phyloP scores from a whole-genome alignment of 352 stramenopile species.

The Phytopythium delawarense region DNA sequence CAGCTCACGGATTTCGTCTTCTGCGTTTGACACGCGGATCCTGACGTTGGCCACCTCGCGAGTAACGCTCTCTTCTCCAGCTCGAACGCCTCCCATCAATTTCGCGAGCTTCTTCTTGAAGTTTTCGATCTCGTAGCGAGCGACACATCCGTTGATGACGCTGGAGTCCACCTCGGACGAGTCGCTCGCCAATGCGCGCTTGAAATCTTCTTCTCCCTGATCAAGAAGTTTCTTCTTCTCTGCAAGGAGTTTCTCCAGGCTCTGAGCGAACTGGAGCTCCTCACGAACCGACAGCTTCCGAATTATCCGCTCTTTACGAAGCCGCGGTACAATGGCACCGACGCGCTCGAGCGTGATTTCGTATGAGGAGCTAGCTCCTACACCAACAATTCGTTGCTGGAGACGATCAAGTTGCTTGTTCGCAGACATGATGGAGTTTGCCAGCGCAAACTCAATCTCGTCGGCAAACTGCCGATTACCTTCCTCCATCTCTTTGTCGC shows the following conservation, averaged over 20 bases:
- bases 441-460: constrained; percentile 60
- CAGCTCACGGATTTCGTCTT: constrained; percentile 64
- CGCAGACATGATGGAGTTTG: constrained; percentile 39
- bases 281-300: constrained; percentile 52
- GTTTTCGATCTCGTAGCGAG: constrained; percentile 66
- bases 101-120: constrained; percentile 77
- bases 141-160: constrained; percentile 49
- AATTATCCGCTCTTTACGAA: constrained; percentile 56
- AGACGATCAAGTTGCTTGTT: constrained; percentile 36
- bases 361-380: constrained; percentile 55
- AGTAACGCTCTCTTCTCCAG: constrained; percentile 45
- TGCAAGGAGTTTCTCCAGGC: constrained; percentile 43
- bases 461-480: constrained; percentile 48
- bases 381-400: constrained; percentile 53
- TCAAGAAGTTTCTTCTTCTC: constrained; percentile 54
- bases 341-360: constrained; percentile 64
- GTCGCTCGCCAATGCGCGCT: constrained; percentile 59
- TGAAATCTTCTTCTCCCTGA: constrained; percentile 64
- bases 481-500: constrained; percentile 46
- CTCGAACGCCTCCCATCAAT: constrained; percentile 59
- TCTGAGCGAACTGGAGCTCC: constrained; percentile 44
- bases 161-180: constrained; percentile 61
- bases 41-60: constrained; percentile 61
- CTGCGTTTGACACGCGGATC: constrained; percentile 59
- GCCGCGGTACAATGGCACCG: constrained; percentile 49